A percentile compares a stretch with the other conserved stretches of the same genome.
Evolutionary conservation across 2,329 filamentous ascomycete species (phyloP).

Genomic region (Tetracladium maxilliforme): DNA sequence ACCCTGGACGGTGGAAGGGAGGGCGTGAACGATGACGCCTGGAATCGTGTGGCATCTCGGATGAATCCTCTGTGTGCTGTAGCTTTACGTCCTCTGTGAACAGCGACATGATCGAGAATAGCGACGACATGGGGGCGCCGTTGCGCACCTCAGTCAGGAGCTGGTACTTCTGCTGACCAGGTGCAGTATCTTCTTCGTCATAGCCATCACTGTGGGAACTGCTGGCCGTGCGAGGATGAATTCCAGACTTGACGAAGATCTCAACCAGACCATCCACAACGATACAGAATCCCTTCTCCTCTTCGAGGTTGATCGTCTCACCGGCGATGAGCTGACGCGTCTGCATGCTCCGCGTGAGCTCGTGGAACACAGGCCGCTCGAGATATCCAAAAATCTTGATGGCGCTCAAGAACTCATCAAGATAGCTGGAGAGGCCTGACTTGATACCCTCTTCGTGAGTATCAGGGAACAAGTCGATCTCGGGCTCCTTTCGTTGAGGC

Average conservation of each 20-base stretch:
- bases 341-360: slow-evolving; percentile 95
- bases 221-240: slow-evolving; percentile 32
- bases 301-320: slow-evolving; percentile 86
- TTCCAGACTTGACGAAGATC: slow-evolving; percentile 92
- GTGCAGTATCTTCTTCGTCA: slow-evolving; percentile 32
- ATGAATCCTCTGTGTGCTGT: slow-evolving; percentile 54
- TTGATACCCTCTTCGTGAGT: slow-evolving; percentile 82
- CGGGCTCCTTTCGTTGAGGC: slow-evolving; percentile 88
- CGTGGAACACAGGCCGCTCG: slow-evolving; percentile 92
- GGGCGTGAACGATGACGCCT: no score
- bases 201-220: slow-evolving; percentile 22
- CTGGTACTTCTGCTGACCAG: slow-evolving; percentile 74
- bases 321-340: slow-evolving; percentile 91
- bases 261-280: slow-evolving; percentile 94
- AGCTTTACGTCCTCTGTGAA: slow-evolving; percentile 93
- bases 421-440: slow-evolving; percentile 82
- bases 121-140: slow-evolving; percentile 92
- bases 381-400: slow-evolving; percentile 99
- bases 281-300: slow-evolving; percentile 95
- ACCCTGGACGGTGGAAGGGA: no score
- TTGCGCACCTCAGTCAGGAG: slow-evolving; percentile 95
- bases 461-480: slow-evolving; percentile 90
- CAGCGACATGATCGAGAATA: slow-evolving; percentile 92
- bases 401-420: slow-evolving; percentile 94
- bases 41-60: no score